These are phyloP conservation scores for Hypomyces rosellus DNA, from an alignment of 2,329 filamentous ascomycete species.

Conservation along the genomic window DNA sequence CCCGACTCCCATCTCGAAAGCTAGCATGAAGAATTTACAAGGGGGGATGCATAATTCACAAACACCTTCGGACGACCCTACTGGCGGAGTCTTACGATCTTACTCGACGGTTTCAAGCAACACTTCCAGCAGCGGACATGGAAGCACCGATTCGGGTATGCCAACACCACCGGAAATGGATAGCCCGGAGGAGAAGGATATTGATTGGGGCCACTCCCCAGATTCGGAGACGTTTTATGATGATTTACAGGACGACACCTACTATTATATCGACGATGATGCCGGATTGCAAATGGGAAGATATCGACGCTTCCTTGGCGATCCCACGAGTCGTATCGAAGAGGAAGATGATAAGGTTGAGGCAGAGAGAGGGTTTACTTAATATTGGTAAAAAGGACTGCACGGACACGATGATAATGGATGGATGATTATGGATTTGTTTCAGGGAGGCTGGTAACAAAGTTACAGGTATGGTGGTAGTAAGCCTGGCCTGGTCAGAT, in stretches of 20 bases:
- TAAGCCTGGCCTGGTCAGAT: background rate
- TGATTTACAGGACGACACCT: conserved; percentile 23
- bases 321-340: conserved; percentile 30
- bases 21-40: conserved; percentile 6
- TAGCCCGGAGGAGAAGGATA: conserved; percentile 17
- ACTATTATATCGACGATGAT: conserved; percentile 26
- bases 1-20: conserved; percentile 8
- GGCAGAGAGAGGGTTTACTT: conserved; percentile 9
- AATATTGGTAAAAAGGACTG: background rate
- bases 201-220: conserved; percentile 21
- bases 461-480: no score
- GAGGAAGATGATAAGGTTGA: conserved; percentile 29
- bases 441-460: conserved; percentile 8
- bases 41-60: conserved; percentile 10
- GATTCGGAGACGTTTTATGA: conserved; percentile 14
- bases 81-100: conserved; percentile 1
- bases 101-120: conserved; percentile 30
- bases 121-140: conserved; percentile 29
- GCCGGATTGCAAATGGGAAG: conserved; percentile 30
- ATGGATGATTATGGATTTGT: background rate
- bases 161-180: conserved; percentile 33
- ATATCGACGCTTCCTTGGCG: conserved; percentile 28
- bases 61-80: background rate
- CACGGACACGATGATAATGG: background rate
- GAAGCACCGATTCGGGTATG: conserved; percentile 21